These are phyloP conservation scores for Teunomyces atbi DNA, from an alignment of 805 yeast genomes.

Conservation along the genomic window DNA sequence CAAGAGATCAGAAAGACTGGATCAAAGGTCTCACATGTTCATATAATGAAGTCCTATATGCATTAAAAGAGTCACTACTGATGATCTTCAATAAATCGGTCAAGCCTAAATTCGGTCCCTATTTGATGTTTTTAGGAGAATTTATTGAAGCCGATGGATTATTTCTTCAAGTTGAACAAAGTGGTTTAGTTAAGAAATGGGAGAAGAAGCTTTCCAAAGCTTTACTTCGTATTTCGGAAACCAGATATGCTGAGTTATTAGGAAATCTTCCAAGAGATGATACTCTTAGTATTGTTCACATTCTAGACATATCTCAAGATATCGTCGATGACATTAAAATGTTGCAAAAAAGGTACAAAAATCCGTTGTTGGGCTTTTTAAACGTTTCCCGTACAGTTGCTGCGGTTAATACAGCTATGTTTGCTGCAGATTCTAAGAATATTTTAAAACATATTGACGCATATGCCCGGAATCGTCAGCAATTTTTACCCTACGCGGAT, in stretches of 20 bases:
- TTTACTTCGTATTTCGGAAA: slow-evolving; percentile 35
- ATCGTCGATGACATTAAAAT: slow-evolving; percentile 49
- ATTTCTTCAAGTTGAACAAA: slow-evolving; percentile 31
- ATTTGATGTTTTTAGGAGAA: slow-evolving; percentile 47
- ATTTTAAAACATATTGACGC: slow-evolving; percentile 51
- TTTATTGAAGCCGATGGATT: slow-evolving; percentile 48
- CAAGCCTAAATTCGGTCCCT: slow-evolving; percentile 61
- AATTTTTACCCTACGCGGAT: slow-evolving; percentile 49
- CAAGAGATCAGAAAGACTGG: slow-evolving; percentile 53
- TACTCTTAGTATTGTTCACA: slow-evolving; percentile 52
- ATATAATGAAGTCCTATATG: slow-evolving; percentile 46
- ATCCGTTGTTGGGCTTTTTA: slow-evolving; percentile 59
- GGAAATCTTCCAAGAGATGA: slow-evolving; percentile 57
- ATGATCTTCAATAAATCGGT: slow-evolving; percentile 38
- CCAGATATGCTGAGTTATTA: slow-evolving; percentile 37
- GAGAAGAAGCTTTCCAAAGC: slow-evolving; percentile 36
- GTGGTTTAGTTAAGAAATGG: slow-evolving; percentile 47
- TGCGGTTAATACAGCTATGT: slow-evolving; percentile 48
- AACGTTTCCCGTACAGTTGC: slow-evolving; percentile 51
- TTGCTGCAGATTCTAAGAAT: slow-evolving; percentile 51
- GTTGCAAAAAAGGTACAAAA: slow-evolving; percentile 58
- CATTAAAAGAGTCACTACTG: slow-evolving; percentile 43
- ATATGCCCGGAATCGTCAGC: slow-evolving; percentile 30
- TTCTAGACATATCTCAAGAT: slow-evolving; percentile 54
- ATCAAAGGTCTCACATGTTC: slow-evolving; percentile 41